These are phyloP conservation scores for Hypsizygus ulmarius DNA, from an alignment of 1,284 basidiomycete species.

Conservation along the genomic window DNA sequence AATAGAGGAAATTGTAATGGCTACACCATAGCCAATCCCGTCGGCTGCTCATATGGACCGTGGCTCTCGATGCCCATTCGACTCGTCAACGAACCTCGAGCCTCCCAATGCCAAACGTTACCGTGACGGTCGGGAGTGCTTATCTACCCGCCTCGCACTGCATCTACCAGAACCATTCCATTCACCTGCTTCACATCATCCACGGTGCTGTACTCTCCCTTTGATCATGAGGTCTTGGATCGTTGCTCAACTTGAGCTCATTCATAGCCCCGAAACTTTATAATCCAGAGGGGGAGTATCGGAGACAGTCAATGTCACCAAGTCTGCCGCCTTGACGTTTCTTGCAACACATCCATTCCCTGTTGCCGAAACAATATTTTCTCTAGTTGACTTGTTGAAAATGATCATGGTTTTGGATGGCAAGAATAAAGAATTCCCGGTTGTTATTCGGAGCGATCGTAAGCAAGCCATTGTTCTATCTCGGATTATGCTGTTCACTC, in stretches of 20 bases:
- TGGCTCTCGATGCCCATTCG: too few relatives aligned
- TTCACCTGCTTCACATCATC: constrained; percentile 46
- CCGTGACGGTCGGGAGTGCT: too few relatives aligned
- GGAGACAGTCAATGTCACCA: constrained; percentile 59
- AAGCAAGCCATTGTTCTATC: too few relatives aligned
- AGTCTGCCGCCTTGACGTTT: constrained; percentile 52
- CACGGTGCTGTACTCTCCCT: constrained; percentile 55
- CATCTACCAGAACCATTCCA: constrained; percentile 38
- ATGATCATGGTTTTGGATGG: too few relatives aligned
- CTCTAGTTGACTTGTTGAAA: too few relatives aligned
- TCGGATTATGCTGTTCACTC: not conserved
- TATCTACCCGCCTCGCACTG: constrained; percentile 54
- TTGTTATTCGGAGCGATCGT: too few relatives aligned
- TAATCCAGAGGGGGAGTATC: constrained; percentile 63
- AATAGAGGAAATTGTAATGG: too few relatives aligned
- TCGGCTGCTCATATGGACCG: too few relatives aligned
- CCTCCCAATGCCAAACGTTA: too few relatives aligned
- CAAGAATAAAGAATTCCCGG: too few relatives aligned
- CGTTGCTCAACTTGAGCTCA: constrained; percentile 1
- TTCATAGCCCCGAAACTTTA: constrained; percentile 40
- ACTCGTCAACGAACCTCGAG: too few relatives aligned
- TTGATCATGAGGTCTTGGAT: constrained; percentile 28
- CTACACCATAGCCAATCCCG: too few relatives aligned
- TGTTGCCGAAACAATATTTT: not conserved
- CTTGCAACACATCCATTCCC: constrained; percentile 35